phyloP scores from a whole-genome alignment of 352 stramenopile species.

The Phytopythium ostracodes region DNA sequence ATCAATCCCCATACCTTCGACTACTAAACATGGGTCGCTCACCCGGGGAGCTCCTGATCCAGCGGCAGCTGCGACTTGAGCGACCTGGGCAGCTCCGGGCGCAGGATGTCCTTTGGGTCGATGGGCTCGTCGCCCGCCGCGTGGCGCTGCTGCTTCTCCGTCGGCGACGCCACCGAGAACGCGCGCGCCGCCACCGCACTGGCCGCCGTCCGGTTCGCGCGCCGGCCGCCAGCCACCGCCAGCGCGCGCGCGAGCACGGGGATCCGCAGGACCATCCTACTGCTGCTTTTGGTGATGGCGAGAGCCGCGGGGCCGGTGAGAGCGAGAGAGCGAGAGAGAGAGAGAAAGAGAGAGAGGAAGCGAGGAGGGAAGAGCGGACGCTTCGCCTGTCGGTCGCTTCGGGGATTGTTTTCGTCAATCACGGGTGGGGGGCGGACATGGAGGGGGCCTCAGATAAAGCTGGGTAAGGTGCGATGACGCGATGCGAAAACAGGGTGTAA shows the following conservation, averaged over 20 bases:
- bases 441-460: not conserved
- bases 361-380: not conserved
- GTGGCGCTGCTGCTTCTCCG: constrained; percentile 18
- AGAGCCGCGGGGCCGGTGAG: not conserved
- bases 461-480: not conserved
- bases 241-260: constrained; percentile 6
- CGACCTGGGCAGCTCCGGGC: constrained; percentile 28
- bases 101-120: constrained; percentile 54
- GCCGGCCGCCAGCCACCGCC: not conserved
- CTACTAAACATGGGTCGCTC: too few species aligned
- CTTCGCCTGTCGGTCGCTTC: not conserved
- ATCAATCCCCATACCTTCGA: not conserved
- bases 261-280: not conserved
- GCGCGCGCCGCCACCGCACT: constrained; percentile 12
- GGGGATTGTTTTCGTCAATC: not conserved
- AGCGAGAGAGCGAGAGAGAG: not conserved
- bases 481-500: too few species aligned
- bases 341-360: not conserved
- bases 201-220: not conserved
- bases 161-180: constrained; percentile 30
- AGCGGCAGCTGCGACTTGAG: constrained; percentile 56
- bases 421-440: constrained; percentile 3
- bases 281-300: not conserved
- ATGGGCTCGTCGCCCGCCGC: constrained; percentile 7
- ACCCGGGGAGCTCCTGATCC: constrained; percentile 54